Base-by-base conservation (phyloP, 2,329 filamentous ascomycete species). In the Trichoderma sp. region DNA sequence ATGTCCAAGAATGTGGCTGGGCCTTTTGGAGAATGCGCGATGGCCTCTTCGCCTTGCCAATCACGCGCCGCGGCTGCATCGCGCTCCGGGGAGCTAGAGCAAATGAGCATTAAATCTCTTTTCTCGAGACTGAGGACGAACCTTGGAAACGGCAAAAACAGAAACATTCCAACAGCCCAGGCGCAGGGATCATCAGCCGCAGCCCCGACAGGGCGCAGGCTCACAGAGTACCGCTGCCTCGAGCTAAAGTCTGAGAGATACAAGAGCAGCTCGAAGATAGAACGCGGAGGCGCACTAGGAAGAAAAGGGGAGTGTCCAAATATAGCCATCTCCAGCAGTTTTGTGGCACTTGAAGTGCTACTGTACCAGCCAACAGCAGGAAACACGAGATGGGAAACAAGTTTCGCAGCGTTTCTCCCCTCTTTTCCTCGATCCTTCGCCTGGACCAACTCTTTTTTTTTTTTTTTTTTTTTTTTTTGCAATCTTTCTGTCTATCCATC, bases 181-280 rank as follows among this genome's bases (percentile, higher is more conserved):
- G 26, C 39, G 65, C 65, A 67, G 56, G 65, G 65, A 54, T 67
- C 55, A 37, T 67, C 65, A 67, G 65, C 65, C 65, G 65, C 65
- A 67, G 65, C 65, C 65, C 65, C 55, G 56, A 67, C 55, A 56
- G 55, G 65, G 65, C 65, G 65, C 65, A 67, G 65, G 56, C 65
- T 67, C 65, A 60, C 64, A 43, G 46, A 43, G 39, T 43, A 43
- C 39, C 39, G 37, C 16, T 49, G 8, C 21, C 21, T 24, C 46
- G 11, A 24, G 46, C 26, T 39, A 43, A 43, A 66, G 52, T 66
- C 63, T 56, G 63, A 66, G 56, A 39, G 32, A 55, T 37, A 32
- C 46, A 39, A n/a, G 7, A 49, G 8, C 8, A 3, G 10, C 6
- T n/a, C 7, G 39, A 43, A 43, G 5, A 66, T 5, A 24, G 30